These are phyloP conservation scores for Aspergillus persii DNA, from an alignment of 2,329 filamentous ascomycete species.

Conservation along the genomic window DNA sequence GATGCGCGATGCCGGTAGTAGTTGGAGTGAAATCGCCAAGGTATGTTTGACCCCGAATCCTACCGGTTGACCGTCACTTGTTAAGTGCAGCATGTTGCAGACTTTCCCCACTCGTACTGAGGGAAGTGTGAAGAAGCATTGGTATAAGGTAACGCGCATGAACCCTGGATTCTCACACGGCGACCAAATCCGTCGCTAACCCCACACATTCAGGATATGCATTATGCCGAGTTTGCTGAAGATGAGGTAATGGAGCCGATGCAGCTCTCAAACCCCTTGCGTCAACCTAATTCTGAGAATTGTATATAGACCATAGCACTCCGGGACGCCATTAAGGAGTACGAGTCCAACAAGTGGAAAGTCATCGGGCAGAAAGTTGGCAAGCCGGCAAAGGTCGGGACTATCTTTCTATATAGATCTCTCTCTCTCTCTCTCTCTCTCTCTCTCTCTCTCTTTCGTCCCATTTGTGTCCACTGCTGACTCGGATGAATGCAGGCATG, in stretches of 20 bases:
- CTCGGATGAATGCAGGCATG: conserved; percentile 57
- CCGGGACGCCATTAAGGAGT: conserved; percentile 94
- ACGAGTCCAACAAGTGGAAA: conserved; percentile 99
- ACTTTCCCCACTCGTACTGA: conserved; percentile 91
- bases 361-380: conserved; percentile 93
- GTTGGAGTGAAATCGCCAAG: conserved; percentile 98
- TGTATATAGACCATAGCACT: conserved; percentile 50
- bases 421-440: neutral
- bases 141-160: conserved; percentile 76
- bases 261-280: neutral
- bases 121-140: conserved; percentile 98
- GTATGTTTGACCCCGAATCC: conserved; percentile 47
- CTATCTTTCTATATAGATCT: neutral
- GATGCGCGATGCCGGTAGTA: conserved; percentile 89
- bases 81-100: conserved; percentile 43
- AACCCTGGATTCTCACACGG: neutral
- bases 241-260: conserved; percentile 69
- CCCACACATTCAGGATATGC: conserved; percentile 74
- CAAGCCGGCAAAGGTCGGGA: conserved; percentile 84
- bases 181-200: conserved; percentile 3
- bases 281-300: conserved; percentile 13
- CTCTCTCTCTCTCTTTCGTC: neutral
- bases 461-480: conserved; percentile 17
- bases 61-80: neutral
- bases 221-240: conserved; percentile 97